These are phyloP conservation scores for Yamadazyma blattariae DNA, from an alignment of 1,139 yeast genomes.

Conservation along the genomic window DNA sequence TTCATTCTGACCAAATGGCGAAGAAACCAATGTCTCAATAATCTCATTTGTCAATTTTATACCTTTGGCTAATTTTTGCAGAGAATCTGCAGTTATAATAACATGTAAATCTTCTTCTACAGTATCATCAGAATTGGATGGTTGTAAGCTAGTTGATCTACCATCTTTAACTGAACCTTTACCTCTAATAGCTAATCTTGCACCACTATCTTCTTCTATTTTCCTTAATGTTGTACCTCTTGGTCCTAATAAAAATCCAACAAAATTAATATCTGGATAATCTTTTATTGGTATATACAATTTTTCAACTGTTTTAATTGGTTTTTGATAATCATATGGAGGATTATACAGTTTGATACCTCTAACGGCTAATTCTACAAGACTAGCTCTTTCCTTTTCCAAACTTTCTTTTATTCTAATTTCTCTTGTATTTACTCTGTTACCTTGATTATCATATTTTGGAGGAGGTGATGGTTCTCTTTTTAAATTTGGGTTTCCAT, in stretches of 20 bases:
- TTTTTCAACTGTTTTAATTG: conserved; percentile 70
- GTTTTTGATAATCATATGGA: conserved; percentile 78
- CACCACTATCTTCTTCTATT: conserved; percentile 81
- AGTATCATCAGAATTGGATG: conserved; percentile 22
- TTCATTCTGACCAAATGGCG: conserved; percentile 93
- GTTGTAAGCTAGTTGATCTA: conserved; percentile 35
- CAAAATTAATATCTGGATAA: conserved; percentile 89
- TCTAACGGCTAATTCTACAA: conserved; percentile 72
- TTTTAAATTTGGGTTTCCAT: conserved; percentile 23
- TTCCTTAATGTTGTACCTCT: conserved; percentile 87
- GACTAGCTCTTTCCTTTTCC: conserved; percentile 75
- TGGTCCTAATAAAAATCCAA: conserved; percentile 90
- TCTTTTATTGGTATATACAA: conserved; percentile 82
- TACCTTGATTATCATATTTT: conserved; percentile 77
- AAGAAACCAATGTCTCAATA: conserved; percentile 76
- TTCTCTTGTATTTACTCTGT: conserved; percentile 82
- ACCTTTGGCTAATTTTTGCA: conserved; percentile 74
- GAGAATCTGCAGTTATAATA: conserved; percentile 79
- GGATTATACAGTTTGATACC: conserved; percentile 77
- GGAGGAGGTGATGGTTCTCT: conserved; percentile 94
- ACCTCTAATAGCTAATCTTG: conserved; percentile 84
- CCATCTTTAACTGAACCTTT: conserved; percentile 96
- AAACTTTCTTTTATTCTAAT: conserved; percentile 56
- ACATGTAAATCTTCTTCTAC: conserved; percentile 80
- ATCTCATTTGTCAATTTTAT: conserved; percentile 71